Evolutionary conservation across 2,329 filamentous ascomycete species (phyloP).

Genomic region (Triangularia verruculosa): DNA sequence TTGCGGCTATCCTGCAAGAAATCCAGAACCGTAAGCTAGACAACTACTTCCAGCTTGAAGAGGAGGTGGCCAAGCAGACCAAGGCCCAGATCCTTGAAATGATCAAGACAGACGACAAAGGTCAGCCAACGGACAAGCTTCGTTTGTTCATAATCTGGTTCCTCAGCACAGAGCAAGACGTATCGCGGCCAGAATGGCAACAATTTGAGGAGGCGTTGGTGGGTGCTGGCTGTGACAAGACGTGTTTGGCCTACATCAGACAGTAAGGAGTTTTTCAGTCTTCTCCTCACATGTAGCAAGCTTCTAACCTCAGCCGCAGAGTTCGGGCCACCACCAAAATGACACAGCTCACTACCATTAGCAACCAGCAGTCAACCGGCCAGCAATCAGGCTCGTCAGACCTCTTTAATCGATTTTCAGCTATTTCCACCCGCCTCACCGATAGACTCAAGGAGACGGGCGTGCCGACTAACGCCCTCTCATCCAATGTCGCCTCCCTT

Average conservation of each 20-base stretch:
- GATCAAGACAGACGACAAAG: conserved; percentile 77
- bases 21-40: conserved; percentile 96
- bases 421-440: conserved; percentile 85
- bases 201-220: conserved; percentile 82
- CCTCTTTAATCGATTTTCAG: conserved; percentile 89
- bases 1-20: conserved; percentile 70
- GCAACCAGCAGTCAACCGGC: conserved; percentile 65
- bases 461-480: conserved; percentile 65
- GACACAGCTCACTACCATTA: conserved; percentile 94
- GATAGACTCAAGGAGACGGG: conserved; percentile 89
- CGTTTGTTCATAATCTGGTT: conserved; percentile 97
- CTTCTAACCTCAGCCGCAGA: conserved; percentile 33
- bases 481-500: conserved; percentile 85
- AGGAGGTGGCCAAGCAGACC: conserved; percentile 86
- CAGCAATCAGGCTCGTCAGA: conserved; percentile 63
- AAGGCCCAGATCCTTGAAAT: conserved; percentile 86
- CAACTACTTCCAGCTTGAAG: conserved; percentile 93
- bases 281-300: neutral
- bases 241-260: conserved; percentile 79
- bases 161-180: conserved; percentile 86
- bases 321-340: conserved; percentile 94
- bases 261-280: conserved; percentile 54
- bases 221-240: conserved; percentile 70
- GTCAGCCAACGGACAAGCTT: conserved; percentile 84
- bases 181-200: conserved; percentile 77